phyloP scores from a whole-genome alignment of 352 stramenopile species.

The Phytopythium montanum region DNA sequence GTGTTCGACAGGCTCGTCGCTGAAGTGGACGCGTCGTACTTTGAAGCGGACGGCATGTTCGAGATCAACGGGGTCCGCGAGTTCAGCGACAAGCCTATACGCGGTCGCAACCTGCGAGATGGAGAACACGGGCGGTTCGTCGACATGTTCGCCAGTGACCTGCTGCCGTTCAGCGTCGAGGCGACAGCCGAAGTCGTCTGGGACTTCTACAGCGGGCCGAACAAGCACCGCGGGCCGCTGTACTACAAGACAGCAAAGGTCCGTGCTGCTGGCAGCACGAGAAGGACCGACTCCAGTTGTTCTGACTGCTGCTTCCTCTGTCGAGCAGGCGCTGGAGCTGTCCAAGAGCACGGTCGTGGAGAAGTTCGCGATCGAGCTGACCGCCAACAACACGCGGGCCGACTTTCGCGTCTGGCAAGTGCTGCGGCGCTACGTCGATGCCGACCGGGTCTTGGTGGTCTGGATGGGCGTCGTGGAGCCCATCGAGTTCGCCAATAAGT shows the following conservation, averaged over 20 bases:
- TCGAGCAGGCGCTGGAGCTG: neutral
- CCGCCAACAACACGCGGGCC: slow-evolving; percentile 16
- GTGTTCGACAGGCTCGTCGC: slow-evolving; percentile 20
- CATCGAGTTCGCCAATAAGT: slow-evolving; percentile 47
- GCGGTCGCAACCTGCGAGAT: slow-evolving; percentile 17
- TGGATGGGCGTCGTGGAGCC: slow-evolving; percentile 45
- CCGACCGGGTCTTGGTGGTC: slow-evolving; percentile 45
- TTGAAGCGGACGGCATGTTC: slow-evolving; percentile 15
- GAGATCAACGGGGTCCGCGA: slow-evolving; percentile 7
- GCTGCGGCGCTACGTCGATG: slow-evolving; percentile 43
- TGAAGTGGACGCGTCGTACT: slow-evolving; percentile 9
- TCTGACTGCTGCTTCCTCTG: too few relatives aligned
- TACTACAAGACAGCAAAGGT: slow-evolving; percentile 32
- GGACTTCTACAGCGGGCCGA: slow-evolving; percentile 25
- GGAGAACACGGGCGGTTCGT: slow-evolving; percentile 27
- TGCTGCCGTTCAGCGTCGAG: slow-evolving; percentile 35
- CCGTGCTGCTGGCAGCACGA: neutral
- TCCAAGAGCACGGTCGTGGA: slow-evolving; percentile 19
- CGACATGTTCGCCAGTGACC: slow-evolving; percentile 32
- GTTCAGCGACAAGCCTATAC: neutral
- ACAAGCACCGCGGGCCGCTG: slow-evolving; percentile 30
- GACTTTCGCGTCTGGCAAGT: slow-evolving; percentile 50
- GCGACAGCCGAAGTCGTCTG: slow-evolving; percentile 26
- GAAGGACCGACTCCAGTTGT: too few relatives aligned
- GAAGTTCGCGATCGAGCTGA: slow-evolving; percentile 26